Conservation (phyloP, 2,329 filamentous ascomycete species). For the Fusarium humuli region DNA sequence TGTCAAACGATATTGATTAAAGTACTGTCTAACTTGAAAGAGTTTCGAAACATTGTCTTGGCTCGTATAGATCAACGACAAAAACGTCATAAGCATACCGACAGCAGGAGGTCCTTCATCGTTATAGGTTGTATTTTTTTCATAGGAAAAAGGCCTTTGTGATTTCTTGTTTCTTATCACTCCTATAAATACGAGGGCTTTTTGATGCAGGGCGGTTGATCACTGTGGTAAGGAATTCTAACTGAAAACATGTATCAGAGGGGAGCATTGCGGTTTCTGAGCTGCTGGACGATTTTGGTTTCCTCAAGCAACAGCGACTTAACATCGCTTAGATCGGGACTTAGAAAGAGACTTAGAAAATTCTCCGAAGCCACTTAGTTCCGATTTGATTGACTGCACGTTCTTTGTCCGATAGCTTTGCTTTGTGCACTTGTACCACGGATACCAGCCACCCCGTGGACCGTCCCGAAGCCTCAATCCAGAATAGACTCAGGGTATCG, state of each 20-base stretch:
- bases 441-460: not conserved
- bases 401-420: not conserved
- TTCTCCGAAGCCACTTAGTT: not conserved
- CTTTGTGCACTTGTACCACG: not conserved
- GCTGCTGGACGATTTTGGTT: not conserved
- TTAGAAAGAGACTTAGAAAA: not conserved
- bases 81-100: slow-evolving; percentile 1
- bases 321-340: not conserved
- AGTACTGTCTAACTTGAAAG: not conserved
- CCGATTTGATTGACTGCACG: not conserved
- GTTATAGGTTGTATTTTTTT: not conserved
- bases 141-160: not conserved
- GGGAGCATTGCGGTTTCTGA: not conserved
- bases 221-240: not conserved
- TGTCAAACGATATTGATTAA: not conserved
- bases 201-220: not conserved
- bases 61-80: not conserved
- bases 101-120: not conserved
- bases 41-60: not conserved
- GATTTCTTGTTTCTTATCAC: not conserved
- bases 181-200: not conserved
- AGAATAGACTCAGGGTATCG: not conserved
- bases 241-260: not conserved
- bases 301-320: not conserved
- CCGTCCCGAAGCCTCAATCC: not conserved